Base-by-base conservation (phyloP, 2,329 filamentous ascomycete genomes). In the Helicocarpus griseus region DNA sequence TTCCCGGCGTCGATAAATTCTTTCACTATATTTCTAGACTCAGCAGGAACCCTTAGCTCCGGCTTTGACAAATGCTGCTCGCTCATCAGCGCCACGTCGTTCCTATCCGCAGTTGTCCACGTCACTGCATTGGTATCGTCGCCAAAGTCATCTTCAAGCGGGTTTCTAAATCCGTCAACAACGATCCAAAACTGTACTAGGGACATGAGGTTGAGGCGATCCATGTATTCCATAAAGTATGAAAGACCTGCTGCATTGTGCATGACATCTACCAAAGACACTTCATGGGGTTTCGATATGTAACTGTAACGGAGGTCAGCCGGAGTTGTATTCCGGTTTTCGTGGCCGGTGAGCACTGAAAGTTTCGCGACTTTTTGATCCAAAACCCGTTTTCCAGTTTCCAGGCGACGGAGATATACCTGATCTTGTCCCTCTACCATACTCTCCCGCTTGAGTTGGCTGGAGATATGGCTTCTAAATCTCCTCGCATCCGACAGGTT, bases 181-280 rank as follows among this genome's bases (percentile, higher is more conserved):
- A 97, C 93, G 38, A 98, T 83, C 89, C 91, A 98, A 68, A 97
- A 98, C 63, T 98, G 93, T 5, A 98, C 90, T 44, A 96, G 73
- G 13, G 86, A 80, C 85, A 97, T 91, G 24, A 91, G 76, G 14
- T 80, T 78, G 64, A 90, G 86, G 39, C 93, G 83, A 65, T 98
- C 93, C 93, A 98, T 98, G 63, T 89, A 97, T 65, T 98, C 93
- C 93, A 98, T 98, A 71, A 98, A 97, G 65, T 95, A 98, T 2
- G 93, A 97, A 7, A 98, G 76, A 0, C 89, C 91, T 1, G 91
- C 86, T 2, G 93, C 81, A 67, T 94, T 89, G 58, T 90, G 86
- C 53, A 98, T 76, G n/a, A 98, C 77, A 57, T 97, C 89, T 11
- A 84, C 80, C 2, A 97, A 74, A 0, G 87, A 83, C 6, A 85